A percentile compares a stretch with the other conserved stretches of the same genome.
Conservation (phyloP, 306 rosid species). For the Inga leiocalycina region DNA sequence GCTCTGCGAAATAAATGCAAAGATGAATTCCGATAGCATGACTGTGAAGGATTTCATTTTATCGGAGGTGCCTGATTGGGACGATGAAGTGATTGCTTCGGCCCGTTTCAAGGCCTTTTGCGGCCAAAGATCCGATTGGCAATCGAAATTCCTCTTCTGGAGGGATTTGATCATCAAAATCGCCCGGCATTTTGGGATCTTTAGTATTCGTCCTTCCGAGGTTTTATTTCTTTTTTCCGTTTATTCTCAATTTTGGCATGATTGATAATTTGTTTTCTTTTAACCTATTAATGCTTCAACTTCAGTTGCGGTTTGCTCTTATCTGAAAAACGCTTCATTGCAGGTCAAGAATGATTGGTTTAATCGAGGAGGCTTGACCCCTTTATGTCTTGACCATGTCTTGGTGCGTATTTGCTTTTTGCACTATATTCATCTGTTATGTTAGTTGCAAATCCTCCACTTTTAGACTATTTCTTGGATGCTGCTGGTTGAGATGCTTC, state of each 20-base stretch:
- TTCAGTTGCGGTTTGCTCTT: not conserved
- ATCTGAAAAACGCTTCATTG: constrained; percentile 4
- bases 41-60: constrained; percentile 58
- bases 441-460: not conserved
- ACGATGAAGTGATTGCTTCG: constrained; percentile 54
- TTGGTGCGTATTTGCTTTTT: constrained; percentile 50
- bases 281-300: not conserved
- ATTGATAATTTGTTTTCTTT: not conserved
- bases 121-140: constrained; percentile 88
- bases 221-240: constrained; percentile 17
- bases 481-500: not conserved
- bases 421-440: not conserved
- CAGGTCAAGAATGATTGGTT: constrained; percentile 72
- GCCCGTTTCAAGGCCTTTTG: constrained; percentile 91
- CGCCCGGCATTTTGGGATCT: constrained; percentile 54
- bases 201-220: constrained; percentile 59
- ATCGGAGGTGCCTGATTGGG: constrained; percentile 69
- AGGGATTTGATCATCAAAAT: constrained; percentile 60
- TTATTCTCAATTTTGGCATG: not conserved
- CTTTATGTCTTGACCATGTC: constrained; percentile 76
- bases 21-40: constrained; percentile 46
- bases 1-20: not conserved
- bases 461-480: not conserved
- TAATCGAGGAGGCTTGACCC: constrained; percentile 77
- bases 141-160: constrained; percentile 73